These are phyloP conservation scores for Nothophoma quercina DNA, from an alignment of 2,329 filamentous ascomycete species.

Conservation along the genomic window DNA sequence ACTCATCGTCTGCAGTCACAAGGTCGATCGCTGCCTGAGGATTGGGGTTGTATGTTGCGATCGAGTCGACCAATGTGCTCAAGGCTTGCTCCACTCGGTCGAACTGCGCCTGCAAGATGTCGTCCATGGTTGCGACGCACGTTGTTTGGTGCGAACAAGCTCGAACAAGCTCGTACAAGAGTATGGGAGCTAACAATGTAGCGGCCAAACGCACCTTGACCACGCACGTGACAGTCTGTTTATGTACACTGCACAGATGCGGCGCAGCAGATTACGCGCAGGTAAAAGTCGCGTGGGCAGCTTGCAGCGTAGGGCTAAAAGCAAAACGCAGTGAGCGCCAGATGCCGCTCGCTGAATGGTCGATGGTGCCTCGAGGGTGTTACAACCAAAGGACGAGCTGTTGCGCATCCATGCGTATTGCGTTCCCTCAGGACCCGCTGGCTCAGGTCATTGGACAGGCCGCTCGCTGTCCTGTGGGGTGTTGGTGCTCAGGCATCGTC, in stretches of 20 bases:
- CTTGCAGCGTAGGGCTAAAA: slow-evolving; percentile 22
- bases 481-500: slow-evolving; percentile 4
- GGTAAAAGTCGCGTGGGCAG: slow-evolving; percentile 18
- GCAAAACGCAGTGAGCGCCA: slow-evolving; percentile 31
- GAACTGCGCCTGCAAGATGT: slow-evolving; percentile 53
- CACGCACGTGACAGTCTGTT: slow-evolving; percentile 13
- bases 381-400: slow-evolving; percentile 2
- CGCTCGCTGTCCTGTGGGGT: slow-evolving; percentile 5
- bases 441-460: slow-evolving; percentile 9
- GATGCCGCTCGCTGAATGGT: slow-evolving; percentile 33
- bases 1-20: slow-evolving; percentile 71
- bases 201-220: neutral
- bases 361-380: slow-evolving; percentile 17
- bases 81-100: slow-evolving; percentile 61
- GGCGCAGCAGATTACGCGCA: slow-evolving; percentile 16
- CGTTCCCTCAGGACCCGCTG: neutral
- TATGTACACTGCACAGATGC: slow-evolving; percentile 5
- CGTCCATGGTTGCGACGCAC: slow-evolving; percentile 48
- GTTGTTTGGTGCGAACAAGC: slow-evolving; percentile 16
- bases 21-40: slow-evolving; percentile 72
- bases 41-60: slow-evolving; percentile 82
- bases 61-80: slow-evolving; percentile 75
- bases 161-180: slow-evolving; percentile 16
- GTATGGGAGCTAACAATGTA: slow-evolving; percentile 8
- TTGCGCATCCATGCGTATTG: slow-evolving; percentile 2